phyloP scores from a whole-genome alignment of 306 rosid genomes.

The Prunus padus region DNA sequence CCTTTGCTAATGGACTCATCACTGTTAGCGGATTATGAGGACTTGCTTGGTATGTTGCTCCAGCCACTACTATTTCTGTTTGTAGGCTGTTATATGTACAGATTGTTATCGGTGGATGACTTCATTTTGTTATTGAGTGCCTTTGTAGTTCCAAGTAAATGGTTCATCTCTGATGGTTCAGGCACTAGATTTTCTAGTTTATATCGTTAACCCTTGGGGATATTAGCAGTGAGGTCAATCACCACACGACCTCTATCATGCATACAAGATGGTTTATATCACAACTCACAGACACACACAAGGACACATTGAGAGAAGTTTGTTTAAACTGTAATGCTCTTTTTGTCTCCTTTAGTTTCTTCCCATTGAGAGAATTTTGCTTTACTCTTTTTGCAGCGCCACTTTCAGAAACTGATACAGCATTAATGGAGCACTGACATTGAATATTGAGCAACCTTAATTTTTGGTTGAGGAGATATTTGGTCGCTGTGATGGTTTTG shows the following conservation, averaged over 20 bases:
- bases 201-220: background rate
- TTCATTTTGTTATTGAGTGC: conserved; percentile 11
- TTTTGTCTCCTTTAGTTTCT: background rate
- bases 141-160: conserved; percentile 4
- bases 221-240: background rate
- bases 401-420: conserved; percentile 88
- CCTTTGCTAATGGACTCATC: conserved; percentile 84
- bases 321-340: background rate
- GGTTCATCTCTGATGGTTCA: background rate
- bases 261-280: background rate
- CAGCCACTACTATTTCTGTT: conserved; percentile 21
- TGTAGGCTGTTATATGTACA: conserved; percentile 8
- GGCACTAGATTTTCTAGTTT: conserved; percentile 6
- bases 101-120: conserved; percentile 9
- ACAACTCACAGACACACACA: background rate
- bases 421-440: conserved; percentile 87
- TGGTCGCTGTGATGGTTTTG: conserved; percentile 34
- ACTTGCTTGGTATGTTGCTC: conserved; percentile 78
- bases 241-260: background rate
- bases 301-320: background rate
- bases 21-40: conserved; percentile 79
- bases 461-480: conserved; percentile 12
- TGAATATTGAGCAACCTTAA: conserved; percentile 24
- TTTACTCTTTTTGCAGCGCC: conserved; percentile 71
- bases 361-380: conserved; percentile 21